Evolutionary conservation across 73 alveolate genomes (phyloP).

Genomic region (Halteria grandinella): DNA sequence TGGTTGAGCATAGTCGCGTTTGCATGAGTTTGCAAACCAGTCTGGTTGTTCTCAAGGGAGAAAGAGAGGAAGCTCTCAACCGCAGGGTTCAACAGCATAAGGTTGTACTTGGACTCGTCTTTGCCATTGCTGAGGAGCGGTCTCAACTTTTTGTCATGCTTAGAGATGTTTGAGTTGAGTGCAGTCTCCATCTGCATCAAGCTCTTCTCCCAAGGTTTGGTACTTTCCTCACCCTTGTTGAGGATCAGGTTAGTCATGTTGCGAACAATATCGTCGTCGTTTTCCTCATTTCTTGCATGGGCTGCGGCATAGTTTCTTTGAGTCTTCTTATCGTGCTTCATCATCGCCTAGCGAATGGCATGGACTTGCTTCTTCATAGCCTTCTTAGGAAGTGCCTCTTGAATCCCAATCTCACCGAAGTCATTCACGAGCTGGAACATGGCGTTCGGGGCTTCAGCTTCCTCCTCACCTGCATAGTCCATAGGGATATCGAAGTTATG

Average conservation of each 20-base stretch:
- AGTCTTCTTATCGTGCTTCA: conserved; percentile 31
- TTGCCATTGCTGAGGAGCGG: too few species aligned
- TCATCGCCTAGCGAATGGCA: neutral
- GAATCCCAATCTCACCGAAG: neutral
- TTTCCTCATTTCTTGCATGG: neutral
- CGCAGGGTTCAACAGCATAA: conserved; percentile 1
- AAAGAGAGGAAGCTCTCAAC: conserved; percentile 22
- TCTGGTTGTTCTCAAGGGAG: neutral
- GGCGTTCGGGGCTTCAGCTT: neutral
- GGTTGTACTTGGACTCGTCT: too few species aligned
- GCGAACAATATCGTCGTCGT: conserved; percentile 1
- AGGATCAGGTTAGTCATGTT: conserved; percentile 18
- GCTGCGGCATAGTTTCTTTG: neutral
- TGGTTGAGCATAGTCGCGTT: too few species aligned
- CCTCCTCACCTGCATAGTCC: neutral
- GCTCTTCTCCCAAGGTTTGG: too few species aligned
- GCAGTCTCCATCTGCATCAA: too few species aligned
- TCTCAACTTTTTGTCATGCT: too few species aligned
- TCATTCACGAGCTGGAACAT: neutral
- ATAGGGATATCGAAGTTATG: neutral
- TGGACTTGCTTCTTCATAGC: conserved; percentile 4
- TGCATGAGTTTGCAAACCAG: neutral
- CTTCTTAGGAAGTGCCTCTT: too few species aligned
- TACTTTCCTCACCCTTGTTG: too few species aligned
- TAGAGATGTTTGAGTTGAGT: too few species aligned